phyloP scores from a whole-genome alignment of 2,329 filamentous ascomycete species.

The Apiospora malaysiana region DNA sequence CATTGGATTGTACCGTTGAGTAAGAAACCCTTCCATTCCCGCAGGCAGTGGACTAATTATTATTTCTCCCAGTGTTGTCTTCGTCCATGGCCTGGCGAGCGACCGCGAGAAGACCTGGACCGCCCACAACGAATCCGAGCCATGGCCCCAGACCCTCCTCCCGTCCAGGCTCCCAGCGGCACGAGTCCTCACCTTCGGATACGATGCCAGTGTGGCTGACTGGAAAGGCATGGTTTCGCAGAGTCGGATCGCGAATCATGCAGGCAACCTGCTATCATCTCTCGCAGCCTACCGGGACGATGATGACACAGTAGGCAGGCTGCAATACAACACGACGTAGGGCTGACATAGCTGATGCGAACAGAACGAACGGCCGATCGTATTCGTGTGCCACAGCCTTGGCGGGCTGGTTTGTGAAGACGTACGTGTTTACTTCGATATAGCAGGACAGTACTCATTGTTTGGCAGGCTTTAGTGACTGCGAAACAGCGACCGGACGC shows the following conservation, averaged over 20 bases:
- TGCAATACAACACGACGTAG: neutral
- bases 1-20: neutral
- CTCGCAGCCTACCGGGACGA: constrained; percentile 33
- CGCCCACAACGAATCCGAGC: too few relatives aligned
- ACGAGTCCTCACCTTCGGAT: too few relatives aligned
- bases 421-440: neutral
- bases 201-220: too few relatives aligned
- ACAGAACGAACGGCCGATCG: constrained; percentile 34
- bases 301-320: constrained; percentile 27
- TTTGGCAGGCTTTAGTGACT: constrained; percentile 30
- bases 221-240: constrained; percentile 28
- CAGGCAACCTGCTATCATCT: constrained; percentile 38
- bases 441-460: neutral
- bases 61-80: constrained; percentile 26
- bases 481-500: constrained; percentile 32
- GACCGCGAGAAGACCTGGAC: constrained; percentile 47
- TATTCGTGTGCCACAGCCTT: constrained; percentile 47
- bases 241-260: constrained; percentile 39
- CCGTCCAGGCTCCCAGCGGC: too few relatives aligned
- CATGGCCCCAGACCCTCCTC: too few relatives aligned
- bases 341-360: neutral
- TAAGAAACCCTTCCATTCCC: neutral
- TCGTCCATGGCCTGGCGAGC: constrained; percentile 49
- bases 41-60: neutral
- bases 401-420: constrained; percentile 48